Percentiles rank a stretch among this genome's conserved stretches.
Evolutionary conservation across 306 rosid species (phyloP).

Genomic region (Pueraria montana): DNA sequence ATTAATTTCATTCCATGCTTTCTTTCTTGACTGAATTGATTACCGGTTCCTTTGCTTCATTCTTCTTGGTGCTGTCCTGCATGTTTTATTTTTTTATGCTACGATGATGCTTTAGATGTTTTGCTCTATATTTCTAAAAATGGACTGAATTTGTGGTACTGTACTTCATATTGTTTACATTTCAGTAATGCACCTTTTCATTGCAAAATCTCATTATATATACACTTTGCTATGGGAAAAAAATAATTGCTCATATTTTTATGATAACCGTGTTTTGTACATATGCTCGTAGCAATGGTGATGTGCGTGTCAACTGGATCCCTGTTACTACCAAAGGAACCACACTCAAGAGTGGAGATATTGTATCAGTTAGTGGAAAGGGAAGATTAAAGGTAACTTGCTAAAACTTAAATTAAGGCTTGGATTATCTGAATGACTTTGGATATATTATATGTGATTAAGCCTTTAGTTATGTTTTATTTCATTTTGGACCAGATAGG

Average conservation of each 20-base stretch:
- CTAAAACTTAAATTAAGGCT: constrained; percentile 35
- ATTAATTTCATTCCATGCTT: not conserved
- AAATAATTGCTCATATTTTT: not conserved
- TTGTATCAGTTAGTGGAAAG: constrained; percentile 83
- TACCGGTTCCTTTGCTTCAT: not conserved
- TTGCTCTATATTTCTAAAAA: not conserved
- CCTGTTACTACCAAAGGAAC: constrained; percentile 82
- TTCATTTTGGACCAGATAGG: constrained; percentile 71
- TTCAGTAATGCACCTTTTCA: constrained; percentile 5
- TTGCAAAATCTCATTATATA: not conserved
- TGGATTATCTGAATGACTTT: constrained; percentile 34
- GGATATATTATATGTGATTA: not conserved
- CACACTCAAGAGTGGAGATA: constrained; percentile 80
- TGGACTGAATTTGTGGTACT: constrained; percentile 23
- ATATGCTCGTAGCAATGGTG: constrained; percentile 69
- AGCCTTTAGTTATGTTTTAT: constrained; percentile 24
- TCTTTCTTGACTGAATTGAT: not conserved
- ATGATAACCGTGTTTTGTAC: constrained; percentile 17
- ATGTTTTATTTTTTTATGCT: not conserved
- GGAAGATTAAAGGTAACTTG: constrained; percentile 84
- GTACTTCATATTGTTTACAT: not conserved
- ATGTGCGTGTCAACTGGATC: constrained; percentile 90
- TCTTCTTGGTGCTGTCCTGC: not conserved
- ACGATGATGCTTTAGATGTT: constrained; percentile 4
- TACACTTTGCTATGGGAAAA: constrained; percentile 12